Evolutionary conservation across 768 basidiomycete genomes (phyloP).

Genomic region (Lactarius deliciosus): DNA sequence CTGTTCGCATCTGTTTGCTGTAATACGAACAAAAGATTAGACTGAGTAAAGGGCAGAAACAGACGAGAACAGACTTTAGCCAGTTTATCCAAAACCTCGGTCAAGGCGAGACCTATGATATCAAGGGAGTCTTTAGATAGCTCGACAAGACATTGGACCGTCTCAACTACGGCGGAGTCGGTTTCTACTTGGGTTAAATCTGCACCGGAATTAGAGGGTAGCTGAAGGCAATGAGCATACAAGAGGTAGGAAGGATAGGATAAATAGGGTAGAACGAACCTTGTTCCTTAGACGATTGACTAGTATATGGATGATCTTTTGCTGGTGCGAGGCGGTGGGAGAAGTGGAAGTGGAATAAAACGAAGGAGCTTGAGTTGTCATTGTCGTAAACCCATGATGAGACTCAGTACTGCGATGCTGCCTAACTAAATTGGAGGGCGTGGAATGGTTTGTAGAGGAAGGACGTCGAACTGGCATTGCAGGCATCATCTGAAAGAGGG

Average conservation of each 20-base stretch:
- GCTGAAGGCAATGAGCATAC: slow-evolving; percentile 44
- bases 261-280: slow-evolving; percentile 51
- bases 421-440: slow-evolving; percentile 43
- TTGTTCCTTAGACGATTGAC: slow-evolving; percentile 81
- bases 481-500: slow-evolving; percentile 13
- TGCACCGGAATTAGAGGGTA: slow-evolving; percentile 82
- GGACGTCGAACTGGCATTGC: slow-evolving; percentile 57
- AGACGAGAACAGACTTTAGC: slow-evolving; percentile 54
- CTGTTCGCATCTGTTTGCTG: slow-evolving; percentile 57
- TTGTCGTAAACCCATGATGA: slow-evolving; percentile 29
- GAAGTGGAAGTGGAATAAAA: slow-evolving; percentile 38
- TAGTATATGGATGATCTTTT: slow-evolving; percentile 77
- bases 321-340: slow-evolving; percentile 56
- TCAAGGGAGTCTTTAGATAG: slow-evolving; percentile 75
- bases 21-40: slow-evolving; percentile 3
- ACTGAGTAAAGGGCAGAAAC: neutral
- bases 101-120: slow-evolving; percentile 75
- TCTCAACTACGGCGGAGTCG: slow-evolving; percentile 72
- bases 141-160: slow-evolving; percentile 77
- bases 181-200: slow-evolving; percentile 70
- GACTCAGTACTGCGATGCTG: slow-evolving; percentile 67
- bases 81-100: slow-evolving; percentile 74
- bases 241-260: slow-evolving; percentile 7
- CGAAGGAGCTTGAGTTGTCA: slow-evolving; percentile 30
- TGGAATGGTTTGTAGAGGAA: slow-evolving; percentile 50